Evolutionary conservation across 108 stramenopile species (phyloP).

Genomic region (Nitzschia sp.): DNA sequence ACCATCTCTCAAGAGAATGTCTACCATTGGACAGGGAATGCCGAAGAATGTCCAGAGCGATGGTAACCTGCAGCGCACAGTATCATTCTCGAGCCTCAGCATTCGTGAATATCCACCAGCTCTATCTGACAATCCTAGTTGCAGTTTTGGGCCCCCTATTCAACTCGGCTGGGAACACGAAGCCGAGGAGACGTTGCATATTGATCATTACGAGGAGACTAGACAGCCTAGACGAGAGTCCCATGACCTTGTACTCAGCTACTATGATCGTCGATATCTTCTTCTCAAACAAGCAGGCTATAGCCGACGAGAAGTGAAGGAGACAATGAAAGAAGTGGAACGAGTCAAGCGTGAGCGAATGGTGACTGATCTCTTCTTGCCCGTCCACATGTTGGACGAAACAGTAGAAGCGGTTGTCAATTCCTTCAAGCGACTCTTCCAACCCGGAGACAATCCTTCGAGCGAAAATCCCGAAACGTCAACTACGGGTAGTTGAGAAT

Average conservation of each 20-base stretch:
- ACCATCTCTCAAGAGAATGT: conserved; percentile 25
- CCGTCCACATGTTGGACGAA: conserved; percentile 34
- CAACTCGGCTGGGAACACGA: conserved; percentile 61
- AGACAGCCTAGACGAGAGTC: conserved; percentile 22
- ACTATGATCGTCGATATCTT: conserved; percentile 41
- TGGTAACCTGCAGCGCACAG: conserved; percentile 36
- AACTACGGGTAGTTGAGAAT: not conserved
- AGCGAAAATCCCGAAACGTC: not conserved
- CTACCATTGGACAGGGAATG: conserved; percentile 13
- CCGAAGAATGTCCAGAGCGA: not conserved
- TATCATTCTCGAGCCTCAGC: conserved; percentile 45
- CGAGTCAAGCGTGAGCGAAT: conserved; percentile 44
- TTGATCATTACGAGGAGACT: conserved; percentile 40
- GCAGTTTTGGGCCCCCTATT: conserved; percentile 57
- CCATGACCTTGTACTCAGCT: conserved; percentile 43
- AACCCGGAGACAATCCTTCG: not conserved
- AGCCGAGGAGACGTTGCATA: conserved; percentile 25
- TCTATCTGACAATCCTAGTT: conserved; percentile 65
- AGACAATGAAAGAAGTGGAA: conserved; percentile 43
- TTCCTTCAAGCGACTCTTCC: conserved; percentile 21
- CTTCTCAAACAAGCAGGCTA: conserved; percentile 52
- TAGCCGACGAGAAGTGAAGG: conserved; percentile 33
- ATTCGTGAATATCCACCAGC: conserved; percentile 58
- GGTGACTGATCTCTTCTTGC: conserved; percentile 40
- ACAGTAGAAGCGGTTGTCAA: conserved; percentile 30